Percentiles rank a stretch among this genome's conserved stretches.
Evolutionary conservation across 345 rosid species (phyloP).

Genomic region (Murraya koenigii): DNA sequence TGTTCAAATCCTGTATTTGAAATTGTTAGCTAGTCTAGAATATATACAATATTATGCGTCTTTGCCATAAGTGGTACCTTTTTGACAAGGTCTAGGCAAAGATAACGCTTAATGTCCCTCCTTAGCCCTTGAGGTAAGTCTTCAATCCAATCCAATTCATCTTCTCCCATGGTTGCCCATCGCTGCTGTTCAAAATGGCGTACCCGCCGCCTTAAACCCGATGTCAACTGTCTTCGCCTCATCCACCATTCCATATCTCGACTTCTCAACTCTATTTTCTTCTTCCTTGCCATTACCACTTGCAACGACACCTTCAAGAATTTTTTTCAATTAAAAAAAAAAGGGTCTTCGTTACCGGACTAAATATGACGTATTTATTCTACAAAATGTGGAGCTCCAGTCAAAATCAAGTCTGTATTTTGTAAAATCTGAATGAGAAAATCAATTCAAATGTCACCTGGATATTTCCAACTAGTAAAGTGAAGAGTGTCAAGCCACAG

Average conservation of each 20-base stretch:
- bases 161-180: constrained; percentile 75
- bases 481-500: constrained; percentile 55
- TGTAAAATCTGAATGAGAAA: too few species aligned
- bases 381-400: too few species aligned
- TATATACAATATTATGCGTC: too few species aligned
- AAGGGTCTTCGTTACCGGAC: too few species aligned
- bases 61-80: constrained; percentile 38
- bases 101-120: constrained; percentile 79
- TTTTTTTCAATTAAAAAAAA: too few species aligned
- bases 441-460: constrained; percentile 32
- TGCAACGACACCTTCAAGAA: constrained; percentile 58
- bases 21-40: too few species aligned
- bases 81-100: constrained; percentile 79
- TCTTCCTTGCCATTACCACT: constrained; percentile 72
- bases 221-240: constrained; percentile 85
- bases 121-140: constrained; percentile 88
- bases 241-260: constrained; percentile 95
- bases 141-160: constrained; percentile 62
- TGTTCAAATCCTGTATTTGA: too few species aligned
- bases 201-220: constrained; percentile 65
- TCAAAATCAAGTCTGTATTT: background rate
- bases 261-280: constrained; percentile 72
- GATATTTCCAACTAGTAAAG: constrained; percentile 53
- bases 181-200: constrained; percentile 70
- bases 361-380: too few species aligned